Percentiles rank a stretch among this genome's conserved stretches.
Evolutionary conservation across 2,329 filamentous ascomycete genomes (phyloP).

Genomic region (Huntiella bhutanensis): DNA sequence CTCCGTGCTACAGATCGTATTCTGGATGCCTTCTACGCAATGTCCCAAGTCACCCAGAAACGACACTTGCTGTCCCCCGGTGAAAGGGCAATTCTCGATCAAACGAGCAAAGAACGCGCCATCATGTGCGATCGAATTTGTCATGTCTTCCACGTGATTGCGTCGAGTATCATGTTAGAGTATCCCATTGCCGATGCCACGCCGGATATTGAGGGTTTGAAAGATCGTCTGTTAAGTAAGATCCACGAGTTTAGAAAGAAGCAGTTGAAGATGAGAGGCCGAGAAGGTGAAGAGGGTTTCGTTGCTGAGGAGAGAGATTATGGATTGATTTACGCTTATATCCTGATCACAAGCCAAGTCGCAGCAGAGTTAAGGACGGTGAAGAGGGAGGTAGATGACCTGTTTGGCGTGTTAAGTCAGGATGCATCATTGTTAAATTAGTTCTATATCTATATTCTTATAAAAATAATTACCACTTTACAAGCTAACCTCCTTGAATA

Average conservation of each 20-base stretch:
- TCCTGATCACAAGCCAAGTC: conserved; percentile 46
- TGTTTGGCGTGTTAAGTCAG: conserved; percentile 45
- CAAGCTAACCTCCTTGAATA: conserved; percentile 42
- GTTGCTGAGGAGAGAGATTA: conserved; percentile 60
- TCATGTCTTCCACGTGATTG: conserved; percentile 71
- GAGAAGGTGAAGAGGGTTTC: conserved; percentile 17
- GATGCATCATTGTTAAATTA: conserved; percentile 21
- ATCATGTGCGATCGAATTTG: conserved; percentile 77
- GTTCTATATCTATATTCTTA: not conserved
- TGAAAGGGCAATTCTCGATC: conserved; percentile 61
- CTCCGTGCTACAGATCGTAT: conserved; percentile 66
- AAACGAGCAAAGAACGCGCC: conserved; percentile 59
- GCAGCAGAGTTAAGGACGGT: conserved; percentile 44
- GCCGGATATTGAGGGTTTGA: conserved; percentile 60
- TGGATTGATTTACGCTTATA: conserved; percentile 82
- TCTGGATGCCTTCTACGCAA: conserved; percentile 85
- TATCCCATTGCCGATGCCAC: conserved; percentile 82
- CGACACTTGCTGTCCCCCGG: conserved; percentile 57
- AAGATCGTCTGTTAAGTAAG: conserved; percentile 69
- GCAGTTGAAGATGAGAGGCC: conserved; percentile 23
- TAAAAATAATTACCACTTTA: conserved; percentile 16
- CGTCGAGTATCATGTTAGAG: conserved; percentile 82
- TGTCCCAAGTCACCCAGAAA: conserved; percentile 81
- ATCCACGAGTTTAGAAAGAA: conserved; percentile 73
- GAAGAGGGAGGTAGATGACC: conserved; percentile 38